phyloP scores from a whole-genome alignment of 768 basidiomycete species.

The Auricularia heimuer region DNA sequence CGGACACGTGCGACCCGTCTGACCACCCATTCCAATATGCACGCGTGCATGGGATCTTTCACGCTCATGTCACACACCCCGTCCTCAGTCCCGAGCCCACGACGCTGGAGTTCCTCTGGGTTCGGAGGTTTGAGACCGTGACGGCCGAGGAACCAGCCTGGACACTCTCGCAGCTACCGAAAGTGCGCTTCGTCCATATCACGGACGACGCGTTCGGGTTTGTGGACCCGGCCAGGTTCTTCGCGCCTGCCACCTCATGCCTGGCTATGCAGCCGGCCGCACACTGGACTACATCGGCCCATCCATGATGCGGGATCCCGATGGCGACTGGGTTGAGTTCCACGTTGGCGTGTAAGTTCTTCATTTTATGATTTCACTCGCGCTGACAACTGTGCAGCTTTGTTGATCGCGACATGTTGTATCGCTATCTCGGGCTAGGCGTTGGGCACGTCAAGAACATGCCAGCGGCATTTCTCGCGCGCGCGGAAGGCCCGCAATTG shows the following conservation, averaged over 20 bases:
- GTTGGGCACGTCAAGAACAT: conserved; percentile 18
- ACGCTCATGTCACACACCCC: conserved; percentile 16
- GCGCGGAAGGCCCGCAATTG: neutral
- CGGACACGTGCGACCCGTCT: conserved; percentile 3
- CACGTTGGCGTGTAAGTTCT: neutral
- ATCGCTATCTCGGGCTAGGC: conserved; percentile 22
- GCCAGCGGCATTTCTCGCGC: neutral
- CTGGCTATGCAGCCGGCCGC: neutral
- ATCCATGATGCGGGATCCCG: neutral
- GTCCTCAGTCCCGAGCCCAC: neutral
- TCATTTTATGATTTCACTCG: neutral
- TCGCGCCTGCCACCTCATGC: neutral
- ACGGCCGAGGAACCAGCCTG: neutral
- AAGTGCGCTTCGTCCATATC: neutral
- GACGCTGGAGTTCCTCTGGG: conserved; percentile 33
- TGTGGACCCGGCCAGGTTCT: neutral
- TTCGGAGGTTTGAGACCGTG: conserved; percentile 25
- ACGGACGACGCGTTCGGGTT: neutral
- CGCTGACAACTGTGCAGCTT: conserved; percentile 18
- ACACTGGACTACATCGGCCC: neutral
- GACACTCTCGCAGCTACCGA: neutral
- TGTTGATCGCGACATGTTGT: conserved; percentile 32
- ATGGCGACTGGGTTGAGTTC: neutral
- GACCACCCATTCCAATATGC: conserved; percentile 29
- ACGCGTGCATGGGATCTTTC: conserved; percentile 22